Base-by-base conservation (phyloP, 306 rosid genomes). In the Acmispon strigosus region DNA sequence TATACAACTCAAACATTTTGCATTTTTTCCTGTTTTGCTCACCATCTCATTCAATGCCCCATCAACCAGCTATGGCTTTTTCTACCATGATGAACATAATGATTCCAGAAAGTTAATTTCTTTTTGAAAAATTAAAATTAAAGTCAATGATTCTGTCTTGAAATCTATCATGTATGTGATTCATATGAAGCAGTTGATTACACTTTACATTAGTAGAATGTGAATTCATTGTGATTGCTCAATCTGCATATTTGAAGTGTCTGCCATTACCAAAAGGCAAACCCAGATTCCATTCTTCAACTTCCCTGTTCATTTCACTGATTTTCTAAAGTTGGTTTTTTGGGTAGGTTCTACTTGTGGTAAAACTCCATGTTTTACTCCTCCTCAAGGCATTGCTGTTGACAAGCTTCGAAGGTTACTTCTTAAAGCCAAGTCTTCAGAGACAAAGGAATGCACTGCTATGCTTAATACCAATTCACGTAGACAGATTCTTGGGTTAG, bases 401-500 rank as follows among this genome's bases (percentile, higher is more conserved):
- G 78, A 77, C 60, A 87, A 72, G 54, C 27, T 76, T 82, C 56
- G 64, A 16, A 82, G 78, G 72, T 63, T 77, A 19, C 70, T 62
- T 72, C 22, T 70, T 54, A 64, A 73, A 53, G 52, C 16, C 8
- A 80, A 72, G 37, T 79, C 72, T 73, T 43, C 76, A 49, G 69
- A 77, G 59, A 62, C 77, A 43, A 72, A 65, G 42, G 86, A 77
- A 68, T 70, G 61, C 57, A 69, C 32, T 45, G 81, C 78, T 57
- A 76, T 41, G 16, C 49, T 78, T 27, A 70, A 57, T 72, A 10
- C 57, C 72, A 74, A 72, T 68, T 77, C 78, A n/a, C 91, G 98
- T 42, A 81, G 98, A 62, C 78, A 88, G 18, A 49, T 86, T 81
- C 73, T 93, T 64, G 92, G 96, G 29, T 76, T 93, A 45, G 62